Evolutionary conservation across 192 early-diverging fungal genomes (phyloP).

Genomic region (Coemansia sp.): DNA sequence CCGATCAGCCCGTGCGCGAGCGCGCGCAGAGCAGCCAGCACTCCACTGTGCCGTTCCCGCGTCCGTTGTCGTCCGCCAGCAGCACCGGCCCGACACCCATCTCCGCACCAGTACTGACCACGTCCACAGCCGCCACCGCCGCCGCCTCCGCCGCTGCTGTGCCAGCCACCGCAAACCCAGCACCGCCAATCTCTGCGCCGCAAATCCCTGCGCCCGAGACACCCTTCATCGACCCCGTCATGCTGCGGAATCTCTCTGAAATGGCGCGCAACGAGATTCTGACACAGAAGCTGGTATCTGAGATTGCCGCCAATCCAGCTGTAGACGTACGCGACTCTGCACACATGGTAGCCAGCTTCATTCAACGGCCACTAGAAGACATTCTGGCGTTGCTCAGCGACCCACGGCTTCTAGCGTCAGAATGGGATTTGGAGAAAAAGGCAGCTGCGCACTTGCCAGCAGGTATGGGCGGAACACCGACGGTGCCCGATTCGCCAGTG

Average conservation of each 20-base stretch:
- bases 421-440: constrained; percentile 43
- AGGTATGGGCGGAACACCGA: not conserved
- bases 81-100: not conserved
- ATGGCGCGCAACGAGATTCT: constrained; percentile 42
- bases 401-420: constrained; percentile 26
- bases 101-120: too few relatives aligned
- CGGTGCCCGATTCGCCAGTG: constrained; percentile 3
- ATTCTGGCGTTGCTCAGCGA: constrained; percentile 43
- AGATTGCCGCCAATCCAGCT: constrained; percentile 35
- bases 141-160: too few relatives aligned
- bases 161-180: not conserved
- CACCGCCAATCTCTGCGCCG: not conserved
- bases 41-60: constrained; percentile 21
- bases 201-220: too few relatives aligned
- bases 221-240: constrained; percentile 31
- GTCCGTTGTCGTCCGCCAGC: constrained; percentile 18
- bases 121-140: too few relatives aligned
- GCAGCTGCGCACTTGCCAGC: constrained; percentile 13
- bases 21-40: not conserved
- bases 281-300: constrained; percentile 31
- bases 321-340: constrained; percentile 32
- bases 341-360: constrained; percentile 20
- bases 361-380: constrained; percentile 31
- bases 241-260: constrained; percentile 32
- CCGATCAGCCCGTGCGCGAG: not conserved